Base-by-base conservation (phyloP, 2,329 filamentous ascomycete genomes). In the Rutstroemia sydowiana region DNA sequence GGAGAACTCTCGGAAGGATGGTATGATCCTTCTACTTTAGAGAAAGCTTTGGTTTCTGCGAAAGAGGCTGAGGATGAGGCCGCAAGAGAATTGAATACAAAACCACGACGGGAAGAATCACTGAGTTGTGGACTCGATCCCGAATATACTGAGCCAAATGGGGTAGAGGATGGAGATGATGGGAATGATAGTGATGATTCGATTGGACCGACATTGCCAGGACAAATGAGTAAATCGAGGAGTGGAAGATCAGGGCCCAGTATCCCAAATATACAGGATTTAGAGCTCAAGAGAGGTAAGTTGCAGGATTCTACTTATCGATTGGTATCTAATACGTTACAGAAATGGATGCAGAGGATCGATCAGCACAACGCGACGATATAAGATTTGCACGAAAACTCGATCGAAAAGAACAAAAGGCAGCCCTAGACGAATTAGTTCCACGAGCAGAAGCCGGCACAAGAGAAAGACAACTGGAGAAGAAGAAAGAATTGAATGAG, bases 1-100 rank as follows among this genome's bases (percentile, higher is more conserved):
- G 85, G 84, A 65, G 88, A 92, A 70, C 74, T 97, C 57, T 85
- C 87, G 4, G 85, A 92, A 68, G 88, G 88, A 43, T 98, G 92
- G 92, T 98, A 97, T 69, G 88, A 95, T 64, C 87, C 90, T 7
- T 78, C 78, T 53, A 87, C 71, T 8, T 57, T 66, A 28, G 66
- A 68, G 9, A 67, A 64, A 57, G 61, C 65, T 9, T 42, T 60
- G 23, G 61, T 57, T 55, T 48, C 54, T 45, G 45, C 57, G 7
- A 40, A 45, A 5, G 55, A 46, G 30, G 37, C 53, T 31, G 34
- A 42, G 7, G 41, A 48, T 11, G 34, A 52, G 23, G 31, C 41
- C 20, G 47, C 52, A 42, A 44, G 52, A 20, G 56, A 59, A 13
- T 37, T 49, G 9, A 42, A 55, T 26, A 18, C 20, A 8, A 18